Evolutionary conservation across 768 basidiomycete genomes (phyloP).

Genomic region (Strobilomyces confusus): DNA sequence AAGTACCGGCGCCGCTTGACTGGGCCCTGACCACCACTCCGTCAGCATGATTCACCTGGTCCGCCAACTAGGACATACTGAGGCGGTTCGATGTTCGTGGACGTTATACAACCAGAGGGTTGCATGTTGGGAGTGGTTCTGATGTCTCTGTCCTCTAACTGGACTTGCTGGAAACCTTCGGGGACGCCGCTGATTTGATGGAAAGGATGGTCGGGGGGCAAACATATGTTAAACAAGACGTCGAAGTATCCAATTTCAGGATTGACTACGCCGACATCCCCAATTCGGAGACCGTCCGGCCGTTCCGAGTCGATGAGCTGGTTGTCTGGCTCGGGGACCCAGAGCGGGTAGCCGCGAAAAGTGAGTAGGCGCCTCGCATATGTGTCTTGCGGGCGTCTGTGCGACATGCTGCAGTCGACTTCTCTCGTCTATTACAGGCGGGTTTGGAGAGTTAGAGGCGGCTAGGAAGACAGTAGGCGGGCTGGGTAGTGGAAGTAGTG

Average conservation of each 20-base stretch:
- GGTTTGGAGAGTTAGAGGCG: too few relatives aligned
- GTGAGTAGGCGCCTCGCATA: neutral
- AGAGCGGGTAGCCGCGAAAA: neutral
- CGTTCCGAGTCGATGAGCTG: neutral
- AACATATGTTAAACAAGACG: neutral
- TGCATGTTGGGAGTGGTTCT: neutral
- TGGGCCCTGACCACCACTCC: neutral
- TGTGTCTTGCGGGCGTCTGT: neutral
- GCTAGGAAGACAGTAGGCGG: too few relatives aligned
- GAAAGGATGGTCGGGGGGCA: neutral
- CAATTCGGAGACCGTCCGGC: neutral
- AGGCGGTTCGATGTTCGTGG: neutral
- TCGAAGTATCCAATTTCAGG: neutral
- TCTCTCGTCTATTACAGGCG: too few relatives aligned
- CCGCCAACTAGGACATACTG: neutral
- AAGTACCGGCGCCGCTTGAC: neutral
- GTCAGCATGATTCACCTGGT: neutral
- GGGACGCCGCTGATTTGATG: neutral
- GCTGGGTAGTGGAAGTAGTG: too few relatives aligned
- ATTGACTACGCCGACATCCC: neutral
- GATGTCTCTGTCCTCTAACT: neutral
- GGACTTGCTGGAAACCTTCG: neutral
- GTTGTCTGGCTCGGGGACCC: neutral
- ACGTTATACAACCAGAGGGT: neutral
- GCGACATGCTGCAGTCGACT: neutral